A percentile compares a stretch with the other conserved stretches of the same genome.
phyloP scores from a whole-genome alignment of 2,329 filamentous ascomycete genomes.

The Hansfordia pulvinata region DNA sequence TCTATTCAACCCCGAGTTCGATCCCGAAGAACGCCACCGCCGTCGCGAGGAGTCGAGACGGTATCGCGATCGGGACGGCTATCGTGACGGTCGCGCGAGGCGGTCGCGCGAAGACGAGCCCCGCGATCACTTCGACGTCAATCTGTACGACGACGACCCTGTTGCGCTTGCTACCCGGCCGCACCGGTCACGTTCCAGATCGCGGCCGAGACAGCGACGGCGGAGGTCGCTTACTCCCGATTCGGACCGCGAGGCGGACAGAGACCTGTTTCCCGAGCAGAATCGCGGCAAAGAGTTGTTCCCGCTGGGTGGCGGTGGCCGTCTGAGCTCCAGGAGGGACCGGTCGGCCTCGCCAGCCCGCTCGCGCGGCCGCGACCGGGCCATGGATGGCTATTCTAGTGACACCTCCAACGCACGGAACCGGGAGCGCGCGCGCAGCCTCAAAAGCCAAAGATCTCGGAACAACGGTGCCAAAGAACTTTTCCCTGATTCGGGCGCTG shows the following conservation, averaged over 20 bases:
- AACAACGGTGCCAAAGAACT: constrained; percentile 40
- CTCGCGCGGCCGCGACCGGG: constrained; percentile 25
- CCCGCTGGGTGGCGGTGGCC: constrained; percentile 21
- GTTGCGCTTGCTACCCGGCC: constrained; percentile 19
- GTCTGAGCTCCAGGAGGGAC: constrained; percentile 20
- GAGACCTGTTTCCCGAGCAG: too few relatives aligned
- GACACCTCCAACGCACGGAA: constrained; percentile 21
- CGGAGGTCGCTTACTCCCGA: constrained; percentile 23
- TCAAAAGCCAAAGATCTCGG: constrained; percentile 25
- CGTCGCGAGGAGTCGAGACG: constrained; percentile 40
- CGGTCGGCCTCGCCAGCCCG: constrained; percentile 39
- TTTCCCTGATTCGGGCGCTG: constrained; percentile 32
- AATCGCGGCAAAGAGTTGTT: constrained; percentile 53
- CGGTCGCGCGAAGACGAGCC: constrained; percentile 33
- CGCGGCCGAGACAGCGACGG: constrained; percentile 7
- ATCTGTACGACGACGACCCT: constrained; percentile 67
- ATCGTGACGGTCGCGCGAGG: constrained; percentile 14
- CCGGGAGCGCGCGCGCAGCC: constrained; percentile 27
- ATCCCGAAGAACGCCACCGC: constrained; percentile 56
- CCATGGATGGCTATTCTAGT: constrained; percentile 19
- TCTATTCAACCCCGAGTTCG: constrained; percentile 78
- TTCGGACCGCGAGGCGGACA: constrained; percentile 14
- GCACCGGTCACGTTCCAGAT: constrained; percentile 10
- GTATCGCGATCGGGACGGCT: constrained; percentile 45
- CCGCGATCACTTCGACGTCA: constrained; percentile 51